These are phyloP conservation scores for Agastache rugosa DNA, from an alignment of 257 asterid genomes.

Conservation along the genomic window DNA sequence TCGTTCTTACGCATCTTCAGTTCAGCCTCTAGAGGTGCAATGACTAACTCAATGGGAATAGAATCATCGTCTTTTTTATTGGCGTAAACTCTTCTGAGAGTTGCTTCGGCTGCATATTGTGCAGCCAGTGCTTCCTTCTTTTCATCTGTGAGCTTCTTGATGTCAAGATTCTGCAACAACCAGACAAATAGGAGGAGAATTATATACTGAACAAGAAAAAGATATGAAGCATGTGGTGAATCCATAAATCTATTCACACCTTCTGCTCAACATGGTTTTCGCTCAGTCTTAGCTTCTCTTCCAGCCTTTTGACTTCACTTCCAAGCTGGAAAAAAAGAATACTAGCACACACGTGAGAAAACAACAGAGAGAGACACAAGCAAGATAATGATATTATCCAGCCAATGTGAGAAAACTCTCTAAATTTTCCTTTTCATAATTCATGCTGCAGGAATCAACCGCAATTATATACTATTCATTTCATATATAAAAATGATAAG, in stretches of 20 bases:
- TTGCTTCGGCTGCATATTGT: conserved; percentile 90
- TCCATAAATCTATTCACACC: conserved; percentile 44
- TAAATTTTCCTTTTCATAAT: too few species aligned
- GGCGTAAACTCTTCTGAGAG: conserved; percentile 86
- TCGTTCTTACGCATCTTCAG: conserved; percentile 77
- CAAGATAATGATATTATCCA: not conserved
- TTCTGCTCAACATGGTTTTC: conserved; percentile 69
- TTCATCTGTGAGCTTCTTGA: conserved; percentile 64
- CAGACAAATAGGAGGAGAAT: not conserved
- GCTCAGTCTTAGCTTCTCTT: conserved; percentile 54
- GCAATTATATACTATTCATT: too few species aligned
- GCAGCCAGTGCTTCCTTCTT: conserved; percentile 81
- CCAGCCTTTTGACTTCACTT: conserved; percentile 60
- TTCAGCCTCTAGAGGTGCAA: conserved; percentile 92
- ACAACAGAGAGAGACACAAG: not conserved
- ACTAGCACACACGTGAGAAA: not conserved
- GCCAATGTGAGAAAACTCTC: not conserved
- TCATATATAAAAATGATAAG: too few species aligned
- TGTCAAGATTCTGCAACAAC: conserved; percentile 71
- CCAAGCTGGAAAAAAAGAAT: conserved; percentile 50
- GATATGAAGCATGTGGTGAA: not conserved
- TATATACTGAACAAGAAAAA: not conserved
- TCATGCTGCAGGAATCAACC: too few species aligned
- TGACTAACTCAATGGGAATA: conserved; percentile 67
- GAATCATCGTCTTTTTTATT: conserved; percentile 72